phyloP scores from a whole-genome alignment of 2,329 filamentous ascomycete genomes.

The Parasarocladium wereldwijsianum region DNA sequence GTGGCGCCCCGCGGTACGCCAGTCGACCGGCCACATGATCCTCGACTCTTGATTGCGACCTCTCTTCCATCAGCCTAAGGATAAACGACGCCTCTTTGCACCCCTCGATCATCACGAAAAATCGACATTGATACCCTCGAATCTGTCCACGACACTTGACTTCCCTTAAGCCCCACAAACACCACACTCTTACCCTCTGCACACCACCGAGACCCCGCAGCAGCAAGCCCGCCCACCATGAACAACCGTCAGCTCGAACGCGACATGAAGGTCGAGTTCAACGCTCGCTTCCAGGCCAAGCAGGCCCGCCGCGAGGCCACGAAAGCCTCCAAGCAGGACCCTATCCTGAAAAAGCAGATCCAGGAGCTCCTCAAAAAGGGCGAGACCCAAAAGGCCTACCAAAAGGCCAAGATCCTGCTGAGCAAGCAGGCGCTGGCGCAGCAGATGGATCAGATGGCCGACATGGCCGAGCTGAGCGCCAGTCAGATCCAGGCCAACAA shows the following conservation, averaged over 20 bases:
- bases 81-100: too few relatives aligned
- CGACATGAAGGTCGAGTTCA: conserved; percentile 49
- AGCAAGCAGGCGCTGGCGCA: conserved; percentile 46
- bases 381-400: conserved; percentile 47
- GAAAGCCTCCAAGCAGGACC: conserved; percentile 46
- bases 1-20: too few relatives aligned
- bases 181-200: neutral
- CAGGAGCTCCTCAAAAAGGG: conserved; percentile 48
- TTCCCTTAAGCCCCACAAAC: too few relatives aligned
- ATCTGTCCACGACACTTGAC: neutral
- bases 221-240: conserved; percentile 26
- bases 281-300: conserved; percentile 48
- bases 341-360: conserved; percentile 47
- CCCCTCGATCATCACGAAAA: too few relatives aligned
- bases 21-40: too few relatives aligned
- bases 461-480: conserved; percentile 46
- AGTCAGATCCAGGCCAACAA: conserved; percentile 52
- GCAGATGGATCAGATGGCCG: conserved; percentile 50
- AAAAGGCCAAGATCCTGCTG: conserved; percentile 48
- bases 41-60: too few relatives aligned
- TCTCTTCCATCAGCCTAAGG: too few relatives aligned
- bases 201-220: too few relatives aligned
- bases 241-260: conserved; percentile 42
- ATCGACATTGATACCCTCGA: too few relatives aligned
- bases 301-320: conserved; percentile 45